Base-by-base conservation (phyloP, 108 stramenopile genomes). In the Discostella pseudostelligera region DNA sequence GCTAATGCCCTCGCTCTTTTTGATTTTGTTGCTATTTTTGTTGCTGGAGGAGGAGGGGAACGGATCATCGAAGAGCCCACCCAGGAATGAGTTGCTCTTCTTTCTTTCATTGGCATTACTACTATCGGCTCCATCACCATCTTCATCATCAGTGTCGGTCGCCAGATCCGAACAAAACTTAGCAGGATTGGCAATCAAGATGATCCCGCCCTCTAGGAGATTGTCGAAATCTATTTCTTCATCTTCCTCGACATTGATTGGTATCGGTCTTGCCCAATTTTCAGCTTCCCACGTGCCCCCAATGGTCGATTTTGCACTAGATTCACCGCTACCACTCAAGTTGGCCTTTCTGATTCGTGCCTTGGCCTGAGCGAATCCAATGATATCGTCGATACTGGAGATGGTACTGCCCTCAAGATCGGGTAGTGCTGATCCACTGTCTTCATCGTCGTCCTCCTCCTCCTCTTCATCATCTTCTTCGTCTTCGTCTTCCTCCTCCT, bases 131-230 rank as follows among this genome's bases (percentile, higher is more conserved):
- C 49, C 65, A 24, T 67, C 53, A 14, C 48, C 68, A 19, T 47
- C 29, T 21, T 64, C 53, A 29, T 40, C 56, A 25, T 77, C 42
- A n/a, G 28, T 24, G 9, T 14, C 47, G 2, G 39, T 59, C 0
- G 62, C 63, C 43, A 81, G 72, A 59, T 87, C 79, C 3, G 68
- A 46, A 67, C 85, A 89, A 69, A 89, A 89, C 42, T 79, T 83
- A 12, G 83, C 76, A 21, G 90, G 90, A 79, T 88, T 92, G 36
- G 87, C 90, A 28, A 92, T 51, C 39, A 92, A 63, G 0, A 88
- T 78, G 17, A 78, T 67, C 11, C 90, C 90, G 9, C 72, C 78
- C 62, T 80, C 56, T 20, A 92, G 57, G 21, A 60, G 49, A 9
- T 75, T 69, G 21, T 67, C 50, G 13, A 74, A 62, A 46, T 74